A percentile compares a stretch with the other conserved stretches of the same genome.
Evolutionary conservation across 352 stramenopile species (phyloP).

Genomic region (Phytopythium ostracodes): DNA sequence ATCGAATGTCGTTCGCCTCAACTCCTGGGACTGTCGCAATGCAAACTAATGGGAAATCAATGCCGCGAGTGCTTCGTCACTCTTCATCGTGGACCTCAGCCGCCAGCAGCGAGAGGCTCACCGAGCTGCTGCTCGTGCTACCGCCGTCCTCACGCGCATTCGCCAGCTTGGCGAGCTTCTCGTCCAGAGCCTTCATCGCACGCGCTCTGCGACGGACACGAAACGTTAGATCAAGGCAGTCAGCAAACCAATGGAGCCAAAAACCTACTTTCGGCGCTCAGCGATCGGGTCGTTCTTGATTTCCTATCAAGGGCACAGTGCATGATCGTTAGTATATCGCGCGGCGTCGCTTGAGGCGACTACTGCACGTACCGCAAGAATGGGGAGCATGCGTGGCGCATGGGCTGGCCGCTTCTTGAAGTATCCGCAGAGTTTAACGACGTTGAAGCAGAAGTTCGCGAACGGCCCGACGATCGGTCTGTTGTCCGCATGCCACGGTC

Average conservation of each 20-base stretch:
- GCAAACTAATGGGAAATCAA: not conserved
- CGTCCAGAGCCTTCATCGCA: slow-evolving; percentile 86
- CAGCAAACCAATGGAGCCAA: not conserved
- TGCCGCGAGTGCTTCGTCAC: not conserved
- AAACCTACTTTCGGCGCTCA: slow-evolving; percentile 80
- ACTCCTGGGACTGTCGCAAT: not conserved
- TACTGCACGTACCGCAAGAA: slow-evolving; percentile 38
- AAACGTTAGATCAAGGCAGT: not conserved
- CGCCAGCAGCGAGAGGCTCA: slow-evolving; percentile 22
- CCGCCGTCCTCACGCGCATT: slow-evolving; percentile 22
- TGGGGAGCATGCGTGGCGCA: slow-evolving; percentile 52
- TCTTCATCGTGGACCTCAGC: slow-evolving; percentile 25
- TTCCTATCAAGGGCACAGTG: slow-evolving; percentile 18
- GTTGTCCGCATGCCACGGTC: slow-evolving; percentile 4
- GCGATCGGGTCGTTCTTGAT: slow-evolving; percentile 71
- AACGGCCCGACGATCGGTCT: slow-evolving; percentile 61
- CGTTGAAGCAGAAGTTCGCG: slow-evolving; percentile 78
- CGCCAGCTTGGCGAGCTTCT: slow-evolving; percentile 84
- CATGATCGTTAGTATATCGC: not conserved
- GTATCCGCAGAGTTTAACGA: slow-evolving; percentile 81
- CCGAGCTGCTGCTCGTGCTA: slow-evolving; percentile 5
- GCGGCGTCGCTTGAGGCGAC: not conserved
- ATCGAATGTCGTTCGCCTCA: not conserved
- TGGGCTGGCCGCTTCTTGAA: slow-evolving; percentile 76
- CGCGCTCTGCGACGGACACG: slow-evolving; percentile 38